Base-by-base conservation (phyloP, 345 rosid species). In the Brassica cretica region DNA sequence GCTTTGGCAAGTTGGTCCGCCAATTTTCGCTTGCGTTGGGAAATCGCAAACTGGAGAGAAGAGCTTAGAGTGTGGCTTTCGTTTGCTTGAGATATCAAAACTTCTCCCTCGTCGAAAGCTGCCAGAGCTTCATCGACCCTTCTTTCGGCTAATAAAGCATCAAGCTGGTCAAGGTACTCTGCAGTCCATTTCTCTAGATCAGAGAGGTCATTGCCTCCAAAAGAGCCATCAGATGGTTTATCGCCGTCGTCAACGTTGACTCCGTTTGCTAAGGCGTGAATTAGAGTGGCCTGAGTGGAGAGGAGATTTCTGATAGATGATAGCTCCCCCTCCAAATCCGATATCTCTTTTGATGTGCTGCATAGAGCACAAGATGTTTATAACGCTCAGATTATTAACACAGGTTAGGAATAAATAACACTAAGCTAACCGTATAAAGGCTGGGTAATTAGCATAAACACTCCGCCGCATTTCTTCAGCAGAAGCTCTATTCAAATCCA, bases 401-500 rank as follows among this genome's bases (percentile, higher is more conserved):
- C 25, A 24, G 2, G 25, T 24, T 24, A 24, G 25, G 25, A 24
- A 1, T 24, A 24, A 24, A 24, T 24, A 24, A 24, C 0, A 24
- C 25, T 24, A 24, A 24, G 25, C 25, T 24, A 24, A 24, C 99
- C 98, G 92, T 64, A 96, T 96, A 78, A 96, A 96, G 59, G 99
- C 97, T 2, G 99, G 74, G 72, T 96, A 96, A 76, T 96, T 96
- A 66, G 99, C 99, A 78, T 91, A 96, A 12, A 96, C 99, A 76
- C 98, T 96, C 79, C 84, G 90, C 10, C 99, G 89, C 99, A 96
- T 91, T 86, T 93, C 99, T 78, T 93, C 99, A 3, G 99, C 99
- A 12, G 99, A 96, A 73, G 89, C 93, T 88, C 80, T 91, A 89
- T 96, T 96, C 88, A 96, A 85, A 85, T 93, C 98, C 88, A 96